These are phyloP conservation scores for Harringtonia lauricola DNA, from an alignment of 2,329 filamentous ascomycete genomes.

Conservation along the genomic window DNA sequence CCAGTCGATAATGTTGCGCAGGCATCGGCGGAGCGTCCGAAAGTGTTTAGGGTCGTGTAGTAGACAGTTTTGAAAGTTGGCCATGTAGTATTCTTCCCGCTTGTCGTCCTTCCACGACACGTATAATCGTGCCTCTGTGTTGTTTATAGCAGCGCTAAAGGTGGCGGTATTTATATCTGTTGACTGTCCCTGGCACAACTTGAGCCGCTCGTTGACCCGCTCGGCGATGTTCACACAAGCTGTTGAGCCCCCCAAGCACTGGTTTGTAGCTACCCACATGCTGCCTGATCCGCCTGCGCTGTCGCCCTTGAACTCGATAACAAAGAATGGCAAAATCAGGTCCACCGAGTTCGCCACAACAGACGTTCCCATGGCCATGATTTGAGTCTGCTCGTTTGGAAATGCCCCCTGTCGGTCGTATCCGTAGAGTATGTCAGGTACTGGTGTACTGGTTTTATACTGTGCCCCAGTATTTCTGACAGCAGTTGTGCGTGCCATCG, in stretches of 20 bases:
- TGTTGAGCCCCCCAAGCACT: neutral
- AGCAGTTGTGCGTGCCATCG: too few relatives aligned
- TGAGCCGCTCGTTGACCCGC: neutral
- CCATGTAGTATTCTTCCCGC: too few relatives aligned
- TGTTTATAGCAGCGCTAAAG: neutral
- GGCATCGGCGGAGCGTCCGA: neutral
- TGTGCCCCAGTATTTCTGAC: too few relatives aligned
- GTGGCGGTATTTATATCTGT: neutral
- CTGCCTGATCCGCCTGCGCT: neutral
- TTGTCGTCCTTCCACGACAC: too few relatives aligned
- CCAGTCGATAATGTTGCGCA: slow-evolving; percentile 2
- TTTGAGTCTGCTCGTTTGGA: too few relatives aligned
- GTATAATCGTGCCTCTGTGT: too few relatives aligned
- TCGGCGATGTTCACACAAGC: slow-evolving; percentile 1
- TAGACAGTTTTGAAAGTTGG: too few relatives aligned
- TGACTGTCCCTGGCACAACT: neutral
- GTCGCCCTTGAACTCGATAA: slow-evolving; percentile 2
- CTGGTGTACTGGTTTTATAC: too few relatives aligned
- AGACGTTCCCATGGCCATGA: too few relatives aligned
- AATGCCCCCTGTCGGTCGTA: too few relatives aligned
- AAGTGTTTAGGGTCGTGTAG: neutral
- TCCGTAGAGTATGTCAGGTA: too few relatives aligned
- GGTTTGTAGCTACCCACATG: slow-evolving; percentile 1
- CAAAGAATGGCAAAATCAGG: slow-evolving; percentile 11
- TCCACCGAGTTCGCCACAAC: too few relatives aligned